Evolutionary conservation across 2,329 filamentous ascomycete genomes (phyloP).

Genomic region (Beauveria caledonica): DNA sequence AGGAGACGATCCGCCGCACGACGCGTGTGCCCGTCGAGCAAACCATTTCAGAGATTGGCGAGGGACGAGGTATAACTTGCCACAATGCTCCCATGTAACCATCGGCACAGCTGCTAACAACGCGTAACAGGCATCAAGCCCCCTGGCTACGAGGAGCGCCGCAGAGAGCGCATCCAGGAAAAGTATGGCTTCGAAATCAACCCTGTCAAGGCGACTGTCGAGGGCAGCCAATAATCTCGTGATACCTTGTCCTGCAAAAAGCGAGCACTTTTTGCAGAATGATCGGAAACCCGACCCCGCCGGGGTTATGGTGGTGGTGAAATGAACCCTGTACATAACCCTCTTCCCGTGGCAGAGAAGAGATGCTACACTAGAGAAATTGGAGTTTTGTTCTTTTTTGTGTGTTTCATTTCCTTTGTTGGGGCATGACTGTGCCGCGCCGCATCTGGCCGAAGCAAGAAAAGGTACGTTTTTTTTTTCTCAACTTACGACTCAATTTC

Average conservation of each 20-base stretch:
- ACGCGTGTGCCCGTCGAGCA: constrained; percentile 69
- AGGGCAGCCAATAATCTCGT: constrained; percentile 30
- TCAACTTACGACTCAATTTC: background rate
- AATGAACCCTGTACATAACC: constrained; percentile 26
- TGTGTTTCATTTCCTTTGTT: constrained; percentile 18
- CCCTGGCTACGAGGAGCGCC: constrained; percentile 76
- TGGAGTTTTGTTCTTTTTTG: constrained; percentile 28
- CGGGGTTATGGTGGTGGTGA: constrained; percentile 12
- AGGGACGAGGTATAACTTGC: constrained; percentile 65
- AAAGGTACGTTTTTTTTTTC: constrained; percentile 14
- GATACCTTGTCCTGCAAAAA: background rate
- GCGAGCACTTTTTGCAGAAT: background rate
- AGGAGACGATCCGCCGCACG: constrained; percentile 65
- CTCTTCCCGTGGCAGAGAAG: constrained; percentile 25
- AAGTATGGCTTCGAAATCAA: constrained; percentile 83
- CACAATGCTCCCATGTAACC: background rate
- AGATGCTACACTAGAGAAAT: constrained; percentile 34
- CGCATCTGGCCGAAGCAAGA: background rate
- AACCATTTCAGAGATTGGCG: constrained; percentile 72
- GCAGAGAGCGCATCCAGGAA: constrained; percentile 72
- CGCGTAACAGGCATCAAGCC: constrained; percentile 59
- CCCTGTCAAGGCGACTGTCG: constrained; percentile 46
- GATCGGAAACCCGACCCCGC: constrained; percentile 6
- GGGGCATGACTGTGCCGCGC: background rate
- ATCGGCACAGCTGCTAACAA: constrained; percentile 12